Base-by-base conservation (phyloP, 2,329 filamentous ascomycete genomes). In the Colletotrichum tropicale region DNA sequence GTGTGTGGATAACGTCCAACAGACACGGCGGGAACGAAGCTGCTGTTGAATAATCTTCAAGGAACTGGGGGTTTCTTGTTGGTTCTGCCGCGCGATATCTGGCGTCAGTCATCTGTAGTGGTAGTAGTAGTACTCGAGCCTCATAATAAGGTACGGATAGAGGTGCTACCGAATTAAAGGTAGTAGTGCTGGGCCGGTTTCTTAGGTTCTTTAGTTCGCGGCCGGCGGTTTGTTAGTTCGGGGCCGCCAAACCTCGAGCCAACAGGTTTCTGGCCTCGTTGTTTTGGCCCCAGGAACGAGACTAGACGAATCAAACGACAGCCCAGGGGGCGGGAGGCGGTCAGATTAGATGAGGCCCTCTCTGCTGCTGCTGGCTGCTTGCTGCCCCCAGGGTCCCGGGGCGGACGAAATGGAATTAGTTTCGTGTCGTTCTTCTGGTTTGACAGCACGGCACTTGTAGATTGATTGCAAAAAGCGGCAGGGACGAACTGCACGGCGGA, bases 361-460 rank as follows among this genome's bases (percentile, higher is more conserved):
- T 48, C 38, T 48, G 18, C 38, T 43, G 38, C 34, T 36, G 13
- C 32, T 36, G 13, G 34, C 34, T 34, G 34, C 34, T 34, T 6
- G 34, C 13, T 38, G 36, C 36, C 16, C 8, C 64, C 28, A 64
- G 66, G 36, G 52, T 73, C 38, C 30, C 43, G 43, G 43, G 70
- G 38, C 55, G 32, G 18, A 26, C 65, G 38, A 55, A 55, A 52
- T 52, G 48, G 56, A 61, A 64, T 74, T 74, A 58, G 71, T 72
- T 68, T 58, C 43, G 43, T 38, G 56, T 58, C 13, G 56, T 48
- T 68, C 43, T 26, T 61, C 38, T 52, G 43, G 43, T 52, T 30
- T 75, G 73, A 72, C 69, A 67, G 62, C 55, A 61, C 69, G 73
- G 73, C 73, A 75, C 56, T 75, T 72, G 68, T 52, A 67, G 28